These are phyloP conservation scores for Brassica cretica DNA, from an alignment of 345 rosid species.

Conservation along the genomic window DNA sequence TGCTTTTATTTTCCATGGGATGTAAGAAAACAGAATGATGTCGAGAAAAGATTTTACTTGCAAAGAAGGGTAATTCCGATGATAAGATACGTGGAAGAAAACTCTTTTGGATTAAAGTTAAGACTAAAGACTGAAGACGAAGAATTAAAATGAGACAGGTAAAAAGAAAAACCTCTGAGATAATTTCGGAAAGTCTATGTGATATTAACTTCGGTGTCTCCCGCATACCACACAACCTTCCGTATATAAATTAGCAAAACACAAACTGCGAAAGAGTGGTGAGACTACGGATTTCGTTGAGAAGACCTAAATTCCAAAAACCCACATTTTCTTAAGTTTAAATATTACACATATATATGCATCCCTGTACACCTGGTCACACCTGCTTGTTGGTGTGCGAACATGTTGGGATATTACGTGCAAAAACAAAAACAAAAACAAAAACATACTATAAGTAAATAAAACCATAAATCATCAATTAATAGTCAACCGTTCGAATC, in stretches of 20 bases:
- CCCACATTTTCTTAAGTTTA: background rate
- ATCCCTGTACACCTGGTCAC: slow-evolving; percentile 15
- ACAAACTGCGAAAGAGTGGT: slow-evolving; percentile 1
- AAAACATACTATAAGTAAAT: background rate
- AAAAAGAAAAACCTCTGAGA: slow-evolving; percentile 4
- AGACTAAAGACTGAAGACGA: background rate
- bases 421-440: background rate
- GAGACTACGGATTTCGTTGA: slow-evolving; percentile 1
- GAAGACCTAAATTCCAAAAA: background rate
- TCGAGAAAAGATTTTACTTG: background rate
- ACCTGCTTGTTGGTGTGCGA: slow-evolving; percentile 6
- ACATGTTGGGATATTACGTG: slow-evolving; percentile 5
- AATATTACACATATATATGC: background rate
- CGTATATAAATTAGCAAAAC: slow-evolving; percentile 24
- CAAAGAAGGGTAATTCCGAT: background rate
- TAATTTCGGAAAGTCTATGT: slow-evolving; percentile 46
- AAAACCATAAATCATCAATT: background rate
- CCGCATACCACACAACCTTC: slow-evolving; percentile 40
- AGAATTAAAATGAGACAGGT: background rate
- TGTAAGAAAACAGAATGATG: background rate
- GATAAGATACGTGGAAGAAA: background rate
- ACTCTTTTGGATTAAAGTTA: background rate
- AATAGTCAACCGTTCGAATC: background rate
- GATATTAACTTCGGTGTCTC: slow-evolving; percentile 57
- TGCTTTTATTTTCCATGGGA: background rate